Conservation (phyloP, 2,329 filamentous ascomycete genomes). For the Colletotrichum sp. region DNA sequence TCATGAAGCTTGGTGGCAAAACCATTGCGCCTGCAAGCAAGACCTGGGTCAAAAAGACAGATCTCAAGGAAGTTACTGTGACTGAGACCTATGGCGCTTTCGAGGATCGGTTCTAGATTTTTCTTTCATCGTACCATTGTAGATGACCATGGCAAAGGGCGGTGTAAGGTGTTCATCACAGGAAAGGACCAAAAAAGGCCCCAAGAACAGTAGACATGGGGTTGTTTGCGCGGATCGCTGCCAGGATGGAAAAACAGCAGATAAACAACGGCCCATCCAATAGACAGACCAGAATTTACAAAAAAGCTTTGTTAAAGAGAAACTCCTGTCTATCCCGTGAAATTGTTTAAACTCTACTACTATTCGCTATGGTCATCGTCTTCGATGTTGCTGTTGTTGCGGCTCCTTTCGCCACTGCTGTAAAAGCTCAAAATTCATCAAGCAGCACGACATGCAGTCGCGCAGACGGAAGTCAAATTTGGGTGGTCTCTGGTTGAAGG, state of each 20-base stretch:
- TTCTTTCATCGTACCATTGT: not conserved
- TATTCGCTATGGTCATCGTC: rapidly evolving
- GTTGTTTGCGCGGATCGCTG: not conserved
- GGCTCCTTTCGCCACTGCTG: not conserved
- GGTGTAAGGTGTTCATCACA: not conserved
- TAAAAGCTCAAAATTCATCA: not conserved
- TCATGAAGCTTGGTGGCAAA: not conserved
- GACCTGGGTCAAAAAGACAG: not conserved
- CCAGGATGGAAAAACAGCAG: not conserved
- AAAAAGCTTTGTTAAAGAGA: not conserved
- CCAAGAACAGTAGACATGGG: not conserved
- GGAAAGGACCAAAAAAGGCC: not conserved
- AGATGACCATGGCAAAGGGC: not conserved
- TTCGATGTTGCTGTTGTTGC: not conserved
- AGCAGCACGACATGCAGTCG: not conserved
- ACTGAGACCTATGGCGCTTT: not conserved
- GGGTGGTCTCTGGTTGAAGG: not conserved
- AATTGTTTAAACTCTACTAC: not conserved
- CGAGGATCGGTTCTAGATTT: not conserved
- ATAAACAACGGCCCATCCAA: not conserved
- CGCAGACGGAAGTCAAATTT: not conserved
- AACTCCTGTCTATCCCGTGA: not conserved
- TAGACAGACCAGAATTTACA: not conserved
- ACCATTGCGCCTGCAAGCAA: not conserved
- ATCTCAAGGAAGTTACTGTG: not conserved